Base-by-base conservation (phyloP, 306 rosid species). In the Sphenostylis stenocarpa region DNA sequence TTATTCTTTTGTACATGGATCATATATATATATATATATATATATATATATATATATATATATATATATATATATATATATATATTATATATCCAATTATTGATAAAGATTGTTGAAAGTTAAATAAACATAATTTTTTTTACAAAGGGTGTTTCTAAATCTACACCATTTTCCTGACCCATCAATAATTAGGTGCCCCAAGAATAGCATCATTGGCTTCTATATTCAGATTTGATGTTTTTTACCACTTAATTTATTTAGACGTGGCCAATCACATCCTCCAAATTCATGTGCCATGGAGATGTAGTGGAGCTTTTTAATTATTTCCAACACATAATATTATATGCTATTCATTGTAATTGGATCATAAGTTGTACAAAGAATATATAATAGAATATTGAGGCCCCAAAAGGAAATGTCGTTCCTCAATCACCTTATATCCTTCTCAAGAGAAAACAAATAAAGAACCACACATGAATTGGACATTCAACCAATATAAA, bases 111-210 rank as follows among this genome's bases (percentile, higher is more conserved):
- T 67, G 39, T 45, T 79, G 12, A 0, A 58, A 71, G 60, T 26
- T 41, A 51, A 73, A 52, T 14, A 39, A 75, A 34, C n/a, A n/a
- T 48, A 62, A 60, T 31, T 21, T 31, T n/a, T 41, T 49, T 44
- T 20, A 6, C 47, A 41, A 77, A 26, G 20, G 23, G 53, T 53
- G 60, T 39, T 55, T 62, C 69, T 57, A 67, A 86, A 88, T 85
- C 83, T 82, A 81, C 66, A 81, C 67, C 70, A 43, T 80, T 43
- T 70, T 75, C 83, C 74, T 81, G 79, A 76, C 72, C 76, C 77
- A 72, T 57, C 74, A 76, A 74, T 80, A 82, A 84, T 79, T 73
- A 69, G 80, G 49, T 43, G 7, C 31, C 23, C 24, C 24, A 70
- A 41, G 73, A 47, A 47, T 34, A 15, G 39, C 29, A 41, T 51